Conservation (phyloP, 2,329 filamentous ascomycete genomes). For the Diplocarpon rosae region DNA sequence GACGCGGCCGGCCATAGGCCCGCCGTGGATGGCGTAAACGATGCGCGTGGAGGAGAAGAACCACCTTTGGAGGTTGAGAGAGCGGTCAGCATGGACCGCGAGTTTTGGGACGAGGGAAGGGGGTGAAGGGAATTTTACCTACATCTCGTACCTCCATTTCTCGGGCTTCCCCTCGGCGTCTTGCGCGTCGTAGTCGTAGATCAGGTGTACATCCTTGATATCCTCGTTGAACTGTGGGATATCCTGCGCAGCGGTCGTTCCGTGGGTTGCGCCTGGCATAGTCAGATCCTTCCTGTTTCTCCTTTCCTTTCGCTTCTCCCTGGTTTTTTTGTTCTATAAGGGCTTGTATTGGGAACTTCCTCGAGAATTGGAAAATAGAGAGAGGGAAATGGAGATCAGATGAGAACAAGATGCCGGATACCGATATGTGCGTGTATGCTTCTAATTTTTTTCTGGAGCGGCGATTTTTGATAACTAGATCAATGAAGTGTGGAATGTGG, state of each 20-base stretch:
- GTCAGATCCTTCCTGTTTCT: too few relatives aligned
- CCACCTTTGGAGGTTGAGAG: slow-evolving; percentile 26
- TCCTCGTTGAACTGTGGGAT: slow-evolving; percentile 36
- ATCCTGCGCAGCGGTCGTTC: slow-evolving; percentile 2
- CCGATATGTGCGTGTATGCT: background rate
- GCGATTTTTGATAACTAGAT: too few relatives aligned
- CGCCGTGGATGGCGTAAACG: slow-evolving; percentile 48
- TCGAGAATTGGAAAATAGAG: background rate
- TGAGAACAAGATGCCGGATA: background rate
- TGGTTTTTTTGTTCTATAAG: background rate
- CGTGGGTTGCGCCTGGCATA: slow-evolving; percentile 15
- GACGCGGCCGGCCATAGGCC: slow-evolving; percentile 43
- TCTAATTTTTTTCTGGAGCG: background rate
- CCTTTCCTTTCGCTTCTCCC: background rate
- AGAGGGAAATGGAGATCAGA: background rate
- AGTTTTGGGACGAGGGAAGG: too few relatives aligned
- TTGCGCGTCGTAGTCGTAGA: slow-evolving; percentile 45
- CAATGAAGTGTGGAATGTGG: background rate
- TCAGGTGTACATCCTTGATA: slow-evolving; percentile 40
- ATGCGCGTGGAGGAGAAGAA: slow-evolving; percentile 43
- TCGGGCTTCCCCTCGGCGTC: slow-evolving; percentile 38
- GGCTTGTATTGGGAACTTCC: background rate
- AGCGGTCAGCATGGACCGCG: background rate
- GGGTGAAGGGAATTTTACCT: too few relatives aligned
- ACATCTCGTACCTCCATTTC: slow-evolving; percentile 51